Base-by-base conservation (phyloP, 345 rosid genomes). In the Gossypium sturtianum region DNA sequence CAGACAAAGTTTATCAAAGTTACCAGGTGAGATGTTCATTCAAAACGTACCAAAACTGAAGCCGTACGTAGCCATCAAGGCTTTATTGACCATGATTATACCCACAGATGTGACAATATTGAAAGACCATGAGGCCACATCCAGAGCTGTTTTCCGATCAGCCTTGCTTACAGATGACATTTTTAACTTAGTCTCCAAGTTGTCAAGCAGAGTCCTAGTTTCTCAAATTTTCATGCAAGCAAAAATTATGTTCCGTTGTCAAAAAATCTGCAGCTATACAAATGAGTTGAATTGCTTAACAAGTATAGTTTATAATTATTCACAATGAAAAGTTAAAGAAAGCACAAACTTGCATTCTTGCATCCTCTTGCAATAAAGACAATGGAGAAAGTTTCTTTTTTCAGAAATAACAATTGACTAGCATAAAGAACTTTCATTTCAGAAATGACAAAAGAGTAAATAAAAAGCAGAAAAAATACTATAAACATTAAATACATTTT, bases 71-170 rank as follows among this genome's bases (percentile, higher is more conserved):
- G 95, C 97, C 99, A 96, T 93, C 73, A 96, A 80, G 41, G 97
- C 98, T 82, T 96, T 96, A 82, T 93, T 96, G 59, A 91, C 98
- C 17, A 96, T 89, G 78, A 96, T 96, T 66, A 96, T 93, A 54
- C 99, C 99, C 74, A 96, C 99, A 44, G 99, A 96, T 3, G 98
- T 91, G 76, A 96, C 98, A 48, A 96, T 92, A 74, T 96, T 96
- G 89, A 96, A 96, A 77, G 89, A 78, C 99, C 99, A 96, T 72
- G 99, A 89, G 43, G 97, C 97, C 25, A 86, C 87, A 85, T 96
- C 99, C 27, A 88, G 62, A 43, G 92, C 58, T 12, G 96, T 94
- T 78, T 90, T 96, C 81, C 64, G 85, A 73, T 96, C 90, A 66
- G 89, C 87, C 79, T 91, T 90, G 88, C 82, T 92, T 73, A 88